These are phyloP conservation scores for Plasmodium gaboni DNA, from an alignment of 169 alveolate species.

Conservation along the genomic window DNA sequence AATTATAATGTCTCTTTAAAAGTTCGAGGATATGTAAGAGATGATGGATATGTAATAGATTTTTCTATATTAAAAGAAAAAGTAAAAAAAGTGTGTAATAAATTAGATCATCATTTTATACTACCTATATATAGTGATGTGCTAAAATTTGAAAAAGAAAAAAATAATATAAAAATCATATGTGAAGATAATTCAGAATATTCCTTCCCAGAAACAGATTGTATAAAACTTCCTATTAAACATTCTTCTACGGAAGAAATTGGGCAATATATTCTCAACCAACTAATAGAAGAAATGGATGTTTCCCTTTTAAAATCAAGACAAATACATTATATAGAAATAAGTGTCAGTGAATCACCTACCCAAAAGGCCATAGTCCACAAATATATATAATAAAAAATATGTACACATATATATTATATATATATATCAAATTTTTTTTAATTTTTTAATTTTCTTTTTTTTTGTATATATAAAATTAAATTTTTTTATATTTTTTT, in stretches of 20 bases:
- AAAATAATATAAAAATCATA: conserved; percentile 40
- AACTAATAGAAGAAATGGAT: conserved; percentile 52
- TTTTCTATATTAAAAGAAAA: conserved; percentile 51
- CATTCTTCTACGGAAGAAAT: conserved; percentile 77
- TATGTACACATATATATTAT: not conserved
- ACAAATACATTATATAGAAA: conserved; percentile 33
- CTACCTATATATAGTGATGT: conserved; percentile 73
- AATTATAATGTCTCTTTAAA: conserved; percentile 73
- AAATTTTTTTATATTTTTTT: not conserved
- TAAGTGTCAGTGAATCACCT: conserved; percentile 69
- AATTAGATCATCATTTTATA: conserved; percentile 66
- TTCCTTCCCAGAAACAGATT: conserved; percentile 69
- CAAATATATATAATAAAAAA: conserved; percentile 14
- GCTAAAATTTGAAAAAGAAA: conserved; percentile 51
- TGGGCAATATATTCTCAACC: conserved; percentile 30
- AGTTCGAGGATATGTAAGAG: conserved; percentile 58
- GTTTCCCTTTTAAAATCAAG: conserved; percentile 38
- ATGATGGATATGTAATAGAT: conserved; percentile 76
- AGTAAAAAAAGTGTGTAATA: conserved; percentile 44
- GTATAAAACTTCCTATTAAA: conserved; percentile 59
- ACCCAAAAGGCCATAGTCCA: conserved; percentile 56
- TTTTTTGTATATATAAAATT: not conserved
- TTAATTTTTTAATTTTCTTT: not conserved
- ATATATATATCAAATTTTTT: not conserved
- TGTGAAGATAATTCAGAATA: conserved; percentile 73